Conservation (phyloP, 23 red algal genomes). For the Rhodosorus marinus region DNA sequence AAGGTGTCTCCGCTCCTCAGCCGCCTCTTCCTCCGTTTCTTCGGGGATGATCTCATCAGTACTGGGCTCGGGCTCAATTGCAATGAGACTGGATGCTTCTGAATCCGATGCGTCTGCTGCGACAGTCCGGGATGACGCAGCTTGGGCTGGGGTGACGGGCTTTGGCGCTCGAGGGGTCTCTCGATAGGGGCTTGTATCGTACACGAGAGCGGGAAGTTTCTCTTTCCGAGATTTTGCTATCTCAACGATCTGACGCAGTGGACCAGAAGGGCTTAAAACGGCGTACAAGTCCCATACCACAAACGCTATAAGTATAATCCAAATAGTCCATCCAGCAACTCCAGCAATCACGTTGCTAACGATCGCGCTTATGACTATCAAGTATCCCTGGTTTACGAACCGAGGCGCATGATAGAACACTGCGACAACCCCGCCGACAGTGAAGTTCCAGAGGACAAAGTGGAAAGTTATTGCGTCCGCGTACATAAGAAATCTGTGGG, state of each 20-base stretch:
- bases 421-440: constrained; percentile 35
- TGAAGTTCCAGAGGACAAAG: constrained; percentile 44
- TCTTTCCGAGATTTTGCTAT: constrained; percentile 37
- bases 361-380: constrained; percentile 43
- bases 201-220: constrained; percentile 56
- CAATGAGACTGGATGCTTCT: not conserved
- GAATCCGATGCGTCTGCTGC: not conserved
- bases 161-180: constrained; percentile 1
- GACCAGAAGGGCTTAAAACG: constrained; percentile 36
- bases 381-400: constrained; percentile 43
- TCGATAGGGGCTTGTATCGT: constrained; percentile 66
- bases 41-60: not conserved
- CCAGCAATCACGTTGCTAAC: constrained; percentile 58
- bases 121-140: not conserved
- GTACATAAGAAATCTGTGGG: too few species aligned
- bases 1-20: not conserved
- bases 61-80: too few species aligned
- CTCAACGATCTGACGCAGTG: constrained; percentile 32
- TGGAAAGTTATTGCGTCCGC: constrained; percentile 51
- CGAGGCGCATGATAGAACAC: constrained; percentile 51
- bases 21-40: not conserved
- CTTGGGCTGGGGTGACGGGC: too few species aligned
- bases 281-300: constrained; percentile 78
- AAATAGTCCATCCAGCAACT: constrained; percentile 28
- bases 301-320: constrained; percentile 33